These are phyloP conservation scores for Parascedosporium putredinis DNA, from an alignment of 2,329 filamentous ascomycete species.

Conservation along the genomic window DNA sequence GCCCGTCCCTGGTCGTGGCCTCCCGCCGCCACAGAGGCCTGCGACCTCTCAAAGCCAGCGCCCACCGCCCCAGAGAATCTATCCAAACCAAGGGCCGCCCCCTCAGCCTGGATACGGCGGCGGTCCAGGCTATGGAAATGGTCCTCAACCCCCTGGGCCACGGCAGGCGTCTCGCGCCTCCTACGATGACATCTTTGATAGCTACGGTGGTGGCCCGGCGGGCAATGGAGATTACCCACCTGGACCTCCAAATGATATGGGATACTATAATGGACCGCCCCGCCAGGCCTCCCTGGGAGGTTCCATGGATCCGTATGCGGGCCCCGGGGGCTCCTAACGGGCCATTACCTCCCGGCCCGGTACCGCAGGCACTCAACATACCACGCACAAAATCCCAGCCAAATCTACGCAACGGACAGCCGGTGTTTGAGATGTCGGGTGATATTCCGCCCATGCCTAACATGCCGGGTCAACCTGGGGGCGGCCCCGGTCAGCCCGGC, in stretches of 20 bases:
- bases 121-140: constrained; percentile 23
- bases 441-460: constrained; percentile 44
- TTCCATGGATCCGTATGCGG: constrained; percentile 18
- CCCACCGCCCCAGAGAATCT: constrained; percentile 41
- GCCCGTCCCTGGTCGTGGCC: constrained; percentile 6
- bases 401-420: constrained; percentile 51
- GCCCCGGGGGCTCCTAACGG: constrained; percentile 25
- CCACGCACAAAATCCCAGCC: constrained; percentile 58
- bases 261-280: constrained; percentile 33
- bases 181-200: constrained; percentile 16
- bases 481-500: neutral
- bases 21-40: constrained; percentile 33
- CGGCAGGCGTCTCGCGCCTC: constrained; percentile 11
- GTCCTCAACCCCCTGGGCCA: constrained; percentile 19
- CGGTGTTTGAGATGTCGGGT: constrained; percentile 63
- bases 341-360: constrained; percentile 22
- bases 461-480: constrained; percentile 5
- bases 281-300: constrained; percentile 29
- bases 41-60: constrained; percentile 44
- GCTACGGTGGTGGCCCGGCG: constrained; percentile 17
- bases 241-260: constrained; percentile 16
- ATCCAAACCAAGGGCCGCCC: constrained; percentile 32
- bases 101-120: constrained; percentile 18
- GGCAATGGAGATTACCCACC: constrained; percentile 16
- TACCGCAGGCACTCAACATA: constrained; percentile 39